Percentiles rank a stretch among this genome's conserved stretches.
These are phyloP conservation scores for Pilasporangium apinafurcum DNA, from an alignment of 352 stramenopile species.

Conservation along the genomic window DNA sequence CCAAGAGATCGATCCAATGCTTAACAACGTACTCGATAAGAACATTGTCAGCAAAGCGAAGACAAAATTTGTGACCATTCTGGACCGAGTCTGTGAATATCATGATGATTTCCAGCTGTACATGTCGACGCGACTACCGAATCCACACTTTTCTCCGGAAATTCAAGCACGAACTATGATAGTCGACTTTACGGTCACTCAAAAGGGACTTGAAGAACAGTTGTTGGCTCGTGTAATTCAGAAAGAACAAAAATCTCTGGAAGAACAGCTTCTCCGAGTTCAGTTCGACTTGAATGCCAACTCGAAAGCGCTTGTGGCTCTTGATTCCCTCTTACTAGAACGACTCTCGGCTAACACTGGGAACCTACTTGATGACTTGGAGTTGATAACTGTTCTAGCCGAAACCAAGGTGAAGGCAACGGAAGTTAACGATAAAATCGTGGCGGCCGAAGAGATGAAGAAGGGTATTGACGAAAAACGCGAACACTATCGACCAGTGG, in stretches of 20 bases:
- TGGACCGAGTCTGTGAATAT: slow-evolving; percentile 64
- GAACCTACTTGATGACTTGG: slow-evolving; percentile 85
- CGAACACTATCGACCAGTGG: slow-evolving; percentile 88
- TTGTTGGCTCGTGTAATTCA: slow-evolving; percentile 88
- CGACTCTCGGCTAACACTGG: slow-evolving; percentile 80
- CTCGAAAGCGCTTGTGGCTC: slow-evolving; percentile 77
- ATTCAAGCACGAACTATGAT: slow-evolving; percentile 58
- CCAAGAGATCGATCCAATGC: slow-evolving; percentile 45
- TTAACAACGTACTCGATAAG: slow-evolving; percentile 63
- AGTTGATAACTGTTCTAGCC: slow-evolving; percentile 81
- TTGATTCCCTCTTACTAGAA: slow-evolving; percentile 85
- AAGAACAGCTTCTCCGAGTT: slow-evolving; percentile 87
- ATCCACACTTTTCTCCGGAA: slow-evolving; percentile 68
- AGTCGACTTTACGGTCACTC: slow-evolving; percentile 91
- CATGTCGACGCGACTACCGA: slow-evolving; percentile 54
- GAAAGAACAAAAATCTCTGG: slow-evolving; percentile 85
- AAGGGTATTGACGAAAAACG: slow-evolving; percentile 88
- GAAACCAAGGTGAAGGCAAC: slow-evolving; percentile 88
- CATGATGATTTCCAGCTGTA: slow-evolving; percentile 64
- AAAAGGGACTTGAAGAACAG: slow-evolving; percentile 88
- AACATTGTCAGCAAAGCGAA: slow-evolving; percentile 56
- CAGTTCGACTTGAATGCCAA: slow-evolving; percentile 82
- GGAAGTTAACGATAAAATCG: slow-evolving; percentile 89
- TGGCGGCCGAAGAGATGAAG: slow-evolving; percentile 82
- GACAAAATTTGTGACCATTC: slow-evolving; percentile 57